Percentiles rank a stretch among this genome's conserved stretches.
These are phyloP conservation scores for Colletotrichum costaricense DNA, from an alignment of 2,329 filamentous ascomycete species.

Conservation along the genomic window DNA sequence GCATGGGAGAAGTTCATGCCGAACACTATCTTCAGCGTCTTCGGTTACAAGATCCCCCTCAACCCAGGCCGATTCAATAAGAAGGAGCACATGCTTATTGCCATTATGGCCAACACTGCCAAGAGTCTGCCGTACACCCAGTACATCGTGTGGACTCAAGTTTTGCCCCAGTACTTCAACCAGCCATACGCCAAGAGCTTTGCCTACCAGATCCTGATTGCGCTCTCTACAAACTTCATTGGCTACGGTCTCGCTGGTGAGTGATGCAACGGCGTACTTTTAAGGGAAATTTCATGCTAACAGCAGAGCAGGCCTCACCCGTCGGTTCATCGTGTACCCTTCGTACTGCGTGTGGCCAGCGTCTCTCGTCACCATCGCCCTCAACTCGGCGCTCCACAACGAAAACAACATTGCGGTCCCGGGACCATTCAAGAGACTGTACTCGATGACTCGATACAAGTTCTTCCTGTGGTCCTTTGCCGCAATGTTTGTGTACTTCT, in stretches of 20 bases:
- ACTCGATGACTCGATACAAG: constrained; percentile 55
- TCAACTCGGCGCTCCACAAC: constrained; percentile 61
- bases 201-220: constrained; percentile 62
- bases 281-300: neutral
- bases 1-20: constrained; percentile 62
- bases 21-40: constrained; percentile 59
- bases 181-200: constrained; percentile 60
- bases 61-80: constrained; percentile 68
- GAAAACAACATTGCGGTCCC: constrained; percentile 51
- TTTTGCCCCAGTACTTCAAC: constrained; percentile 60
- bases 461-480: constrained; percentile 58
- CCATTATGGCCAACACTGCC: constrained; percentile 69
- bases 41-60: constrained; percentile 58
- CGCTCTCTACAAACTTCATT: constrained; percentile 63
- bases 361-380: constrained; percentile 60
- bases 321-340: constrained; percentile 64
- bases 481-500: constrained; percentile 65
- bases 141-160: constrained; percentile 62
- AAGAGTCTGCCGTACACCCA: constrained; percentile 59
- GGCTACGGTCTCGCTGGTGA: constrained; percentile 65
- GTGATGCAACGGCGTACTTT: neutral
- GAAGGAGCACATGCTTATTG: constrained; percentile 70
- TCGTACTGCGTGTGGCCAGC: constrained; percentile 66
- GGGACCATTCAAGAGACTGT: constrained; percentile 54
- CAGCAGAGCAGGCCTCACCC: constrained; percentile 42